These are phyloP conservation scores for Ramicandelaber brevisporus DNA, from an alignment of 192 early-diverging fungal genomes.

Conservation along the genomic window DNA sequence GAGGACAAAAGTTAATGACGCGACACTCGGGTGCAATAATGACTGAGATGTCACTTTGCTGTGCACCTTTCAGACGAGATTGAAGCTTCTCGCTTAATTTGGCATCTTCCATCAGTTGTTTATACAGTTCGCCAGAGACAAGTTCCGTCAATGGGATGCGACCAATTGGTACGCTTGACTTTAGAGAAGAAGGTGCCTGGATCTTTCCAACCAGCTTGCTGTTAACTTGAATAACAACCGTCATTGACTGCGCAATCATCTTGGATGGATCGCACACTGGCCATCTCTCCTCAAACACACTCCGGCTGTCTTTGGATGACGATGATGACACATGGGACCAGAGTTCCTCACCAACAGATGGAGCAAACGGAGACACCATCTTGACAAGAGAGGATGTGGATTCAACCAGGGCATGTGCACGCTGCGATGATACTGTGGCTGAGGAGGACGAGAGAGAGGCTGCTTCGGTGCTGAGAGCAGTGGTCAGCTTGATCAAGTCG, in stretches of 20 bases:
- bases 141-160: too few species aligned
- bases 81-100: too few species aligned
- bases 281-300: constrained; percentile 29
- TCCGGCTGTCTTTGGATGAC: neutral
- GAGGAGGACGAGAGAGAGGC: neutral
- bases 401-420: constrained; percentile 16
- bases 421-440: neutral
- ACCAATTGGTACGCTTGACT: too few species aligned
- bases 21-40: too few species aligned
- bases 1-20: too few species aligned
- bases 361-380: constrained; percentile 49
- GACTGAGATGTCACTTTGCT: too few species aligned
- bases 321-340: constrained; percentile 15
- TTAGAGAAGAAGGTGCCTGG: too few species aligned
- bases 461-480: constrained; percentile 7
- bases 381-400: constrained; percentile 28
- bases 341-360: constrained; percentile 44
- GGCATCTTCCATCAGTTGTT: too few species aligned
- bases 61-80: too few species aligned
- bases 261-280: constrained; percentile 22
- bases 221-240: constrained; percentile 23
- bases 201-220: neutral
- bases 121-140: too few species aligned
- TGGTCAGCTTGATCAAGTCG: constrained; percentile 57
- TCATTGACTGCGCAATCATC: constrained; percentile 18